Conservation (phyloP, 1,139 yeast species). For the Geotrichum cucujoidarum region DNA sequence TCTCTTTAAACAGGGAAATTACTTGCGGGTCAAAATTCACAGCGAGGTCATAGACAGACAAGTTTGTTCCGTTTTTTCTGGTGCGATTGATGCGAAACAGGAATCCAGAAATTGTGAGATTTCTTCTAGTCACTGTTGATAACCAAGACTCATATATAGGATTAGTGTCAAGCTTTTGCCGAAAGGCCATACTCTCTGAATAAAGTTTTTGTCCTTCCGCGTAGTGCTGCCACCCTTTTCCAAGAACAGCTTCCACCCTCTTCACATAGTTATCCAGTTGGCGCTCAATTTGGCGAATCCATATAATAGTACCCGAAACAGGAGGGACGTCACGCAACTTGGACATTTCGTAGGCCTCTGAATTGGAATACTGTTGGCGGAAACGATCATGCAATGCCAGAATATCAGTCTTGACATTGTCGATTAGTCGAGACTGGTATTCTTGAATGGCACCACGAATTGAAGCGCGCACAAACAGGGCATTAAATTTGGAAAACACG, state of each 20-base stretch:
- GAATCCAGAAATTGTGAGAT: conserved; percentile 36
- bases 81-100: conserved; percentile 39
- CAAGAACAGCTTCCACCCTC: conserved; percentile 53
- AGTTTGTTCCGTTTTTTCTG: conserved; percentile 20
- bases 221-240: conserved; percentile 68
- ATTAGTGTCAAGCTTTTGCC: conserved; percentile 45
- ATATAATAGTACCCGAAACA: conserved; percentile 45
- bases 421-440: conserved; percentile 48
- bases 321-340: conserved; percentile 45
- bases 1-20: conserved; percentile 48
- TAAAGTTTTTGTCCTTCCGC: conserved; percentile 66
- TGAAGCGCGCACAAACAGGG: conserved; percentile 47
- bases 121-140: conserved; percentile 24
- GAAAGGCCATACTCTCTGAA: conserved; percentile 46
- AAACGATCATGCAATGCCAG: conserved; percentile 41
- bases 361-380: conserved; percentile 34
- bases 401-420: conserved; percentile 47
- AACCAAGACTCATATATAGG: conserved; percentile 48
- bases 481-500: conserved; percentile 46
- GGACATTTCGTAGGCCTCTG: conserved; percentile 38
- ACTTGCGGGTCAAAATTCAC: conserved; percentile 51
- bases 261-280: conserved; percentile 42
- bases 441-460: conserved; percentile 53
- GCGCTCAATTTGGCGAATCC: conserved; percentile 48
- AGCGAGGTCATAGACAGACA: conserved; percentile 25